A percentile compares a stretch with the other conserved stretches of the same genome.
These are phyloP conservation scores for Taphrina sp. DNA, from an alignment of 1,139 yeast genomes.

Conservation along the genomic window DNA sequence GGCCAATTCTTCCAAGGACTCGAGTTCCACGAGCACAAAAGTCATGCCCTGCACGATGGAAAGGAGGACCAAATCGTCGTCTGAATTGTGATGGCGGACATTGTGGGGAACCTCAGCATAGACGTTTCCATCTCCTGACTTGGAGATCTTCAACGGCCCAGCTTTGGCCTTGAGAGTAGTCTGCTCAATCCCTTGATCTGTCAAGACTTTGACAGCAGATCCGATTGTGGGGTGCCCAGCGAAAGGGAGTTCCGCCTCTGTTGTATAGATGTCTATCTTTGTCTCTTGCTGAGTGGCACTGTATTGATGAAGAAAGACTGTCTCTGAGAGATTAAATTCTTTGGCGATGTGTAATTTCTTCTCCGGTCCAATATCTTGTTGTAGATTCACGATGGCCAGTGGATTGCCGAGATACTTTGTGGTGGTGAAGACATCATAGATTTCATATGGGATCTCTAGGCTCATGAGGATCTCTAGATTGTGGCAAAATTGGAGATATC, in stretches of 20 bases:
- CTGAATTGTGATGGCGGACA: conserved; percentile 2
- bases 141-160: not conserved
- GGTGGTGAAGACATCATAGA: conserved; percentile 20
- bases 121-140: not conserved
- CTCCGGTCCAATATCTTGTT: conserved; percentile 1
- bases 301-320: conserved; percentile 15
- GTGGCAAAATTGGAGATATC: too few relatives aligned
- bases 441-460: not conserved
- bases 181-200: not conserved
- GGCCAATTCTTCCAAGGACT: not conserved
- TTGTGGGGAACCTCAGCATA: conserved; percentile 16
- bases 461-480: too few relatives aligned
- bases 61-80: not conserved
- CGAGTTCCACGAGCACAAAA: conserved; percentile 17
- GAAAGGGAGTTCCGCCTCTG: conserved; percentile 17
- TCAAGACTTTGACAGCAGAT: conserved; percentile 6
- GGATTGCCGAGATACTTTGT: conserved; percentile 14
- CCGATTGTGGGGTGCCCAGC: conserved; percentile 32
- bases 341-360: conserved; percentile 22
- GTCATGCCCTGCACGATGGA: conserved; percentile 29
- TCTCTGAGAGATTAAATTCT: conserved; percentile 28
- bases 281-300: not conserved
- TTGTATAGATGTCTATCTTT: conserved; percentile 23
- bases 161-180: conserved; percentile 3
- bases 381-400: conserved; percentile 19